These are phyloP conservation scores for Pythium aphanidermatum DNA, from an alignment of 352 stramenopile genomes.

Conservation along the genomic window DNA sequence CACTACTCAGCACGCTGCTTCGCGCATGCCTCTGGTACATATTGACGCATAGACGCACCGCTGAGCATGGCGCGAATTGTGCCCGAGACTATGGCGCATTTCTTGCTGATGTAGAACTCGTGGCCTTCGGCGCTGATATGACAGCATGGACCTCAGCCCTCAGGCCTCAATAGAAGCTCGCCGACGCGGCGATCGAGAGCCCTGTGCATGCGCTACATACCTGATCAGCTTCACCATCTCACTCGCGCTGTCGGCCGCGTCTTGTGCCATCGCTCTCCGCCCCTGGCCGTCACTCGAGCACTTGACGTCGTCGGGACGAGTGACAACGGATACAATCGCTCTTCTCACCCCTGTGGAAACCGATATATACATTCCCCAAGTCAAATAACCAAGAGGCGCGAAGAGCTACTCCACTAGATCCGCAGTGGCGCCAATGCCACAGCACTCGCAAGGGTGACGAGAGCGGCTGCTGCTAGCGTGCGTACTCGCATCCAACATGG, in stretches of 20 bases:
- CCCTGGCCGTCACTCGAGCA: background rate
- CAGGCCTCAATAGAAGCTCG: background rate
- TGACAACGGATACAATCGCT: background rate
- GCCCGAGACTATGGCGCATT: slow-evolving; percentile 92
- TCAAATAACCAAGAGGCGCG: slow-evolving; percentile 16
- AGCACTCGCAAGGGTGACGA: too few species aligned
- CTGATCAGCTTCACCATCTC: slow-evolving; percentile 85
- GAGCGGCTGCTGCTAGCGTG: too few species aligned
- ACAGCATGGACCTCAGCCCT: background rate
- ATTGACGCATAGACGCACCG: slow-evolving; percentile 36
- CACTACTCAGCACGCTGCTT: too few species aligned
- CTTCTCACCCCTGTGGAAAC: slow-evolving; percentile 14
- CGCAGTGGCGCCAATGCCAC: too few species aligned
- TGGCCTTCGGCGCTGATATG: slow-evolving; percentile 88
- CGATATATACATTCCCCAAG: slow-evolving; percentile 18
- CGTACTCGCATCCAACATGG: too few species aligned
- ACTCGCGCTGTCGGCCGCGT: slow-evolving; percentile 31
- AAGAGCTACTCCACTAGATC: too few species aligned
- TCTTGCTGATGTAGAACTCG: slow-evolving; percentile 93
- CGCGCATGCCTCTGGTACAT: too few species aligned
- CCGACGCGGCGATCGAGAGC: too few species aligned
- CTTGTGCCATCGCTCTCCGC: slow-evolving; percentile 42
- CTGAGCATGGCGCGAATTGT: slow-evolving; percentile 98
- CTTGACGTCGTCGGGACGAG: background rate
- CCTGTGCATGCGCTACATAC: slow-evolving; percentile 25